Evolutionary conservation across 129 eudicot genomes (phyloP).

Genomic region (Flaveria sonorensis): DNA sequence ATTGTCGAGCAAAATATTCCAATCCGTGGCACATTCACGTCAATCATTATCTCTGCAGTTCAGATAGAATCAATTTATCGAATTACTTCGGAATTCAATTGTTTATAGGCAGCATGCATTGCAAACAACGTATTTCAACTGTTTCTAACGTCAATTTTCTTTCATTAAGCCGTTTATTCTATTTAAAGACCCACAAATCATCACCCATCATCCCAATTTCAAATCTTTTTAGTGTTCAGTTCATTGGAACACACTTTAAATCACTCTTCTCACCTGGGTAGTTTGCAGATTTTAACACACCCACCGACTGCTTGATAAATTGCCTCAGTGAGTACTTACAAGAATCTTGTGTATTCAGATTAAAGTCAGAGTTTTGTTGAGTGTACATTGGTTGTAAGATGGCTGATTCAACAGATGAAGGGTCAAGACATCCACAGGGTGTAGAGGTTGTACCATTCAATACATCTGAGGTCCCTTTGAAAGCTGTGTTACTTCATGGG

Average conservation of each 20-base stretch:
- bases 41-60: slow-evolving; percentile 11
- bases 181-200: slow-evolving; percentile 22
- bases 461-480: slow-evolving; percentile 51
- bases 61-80: not conserved
- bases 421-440: slow-evolving; percentile 61
- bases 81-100: not conserved
- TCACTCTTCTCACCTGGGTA: slow-evolving; percentile 24
- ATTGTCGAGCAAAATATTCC: slow-evolving; percentile 20
- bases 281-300: slow-evolving; percentile 1
- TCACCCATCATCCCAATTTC: not conserved
- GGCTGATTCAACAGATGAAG: slow-evolving; percentile 42
- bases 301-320: slow-evolving; percentile 12
- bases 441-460: slow-evolving; percentile 56
- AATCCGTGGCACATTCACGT: slow-evolving; percentile 25
- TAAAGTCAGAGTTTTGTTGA: not conserved
- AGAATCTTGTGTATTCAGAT: not conserved
- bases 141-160: too few species aligned
- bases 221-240: not conserved
- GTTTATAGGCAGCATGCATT: too few species aligned
- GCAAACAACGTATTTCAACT: too few species aligned
- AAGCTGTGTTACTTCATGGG: slow-evolving; percentile 67
- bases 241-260: not conserved
- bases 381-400: slow-evolving; percentile 6
- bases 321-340: slow-evolving; percentile 10
- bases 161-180: slow-evolving; percentile 3